Base-by-base conservation (phyloP, 1,139 yeast species). In the Saccharomycopsis phalli region DNA sequence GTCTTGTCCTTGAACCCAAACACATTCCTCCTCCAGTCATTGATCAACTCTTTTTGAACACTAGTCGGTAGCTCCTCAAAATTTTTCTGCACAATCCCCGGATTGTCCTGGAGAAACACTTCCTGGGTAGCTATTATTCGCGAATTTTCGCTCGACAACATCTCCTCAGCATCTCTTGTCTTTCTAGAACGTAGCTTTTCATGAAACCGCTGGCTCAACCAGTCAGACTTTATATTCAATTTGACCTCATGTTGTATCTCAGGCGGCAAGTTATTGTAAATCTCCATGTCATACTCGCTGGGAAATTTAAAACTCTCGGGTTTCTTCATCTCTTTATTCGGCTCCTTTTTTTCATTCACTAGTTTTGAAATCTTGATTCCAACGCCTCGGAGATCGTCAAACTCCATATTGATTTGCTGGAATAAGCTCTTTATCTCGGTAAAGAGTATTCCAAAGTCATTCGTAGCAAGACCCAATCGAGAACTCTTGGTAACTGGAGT, bases 361-460 rank as follows among this genome's bases (percentile, higher is more conserved):
- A 84, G 61, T 49, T 71, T 74, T 6, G 70, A 66, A 59, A 86
- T 65, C 29, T 77, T 81, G 0, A 88, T 65, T 0, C 94, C 81
- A 2, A 88, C 59, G 0, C 97, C 97, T 41, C 97, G 62, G 11
- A 88, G 59, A 37, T 84, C 95, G 4, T 54, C 54, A 0, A 84
- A 77, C 0, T 81, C 79, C 36, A 82, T 68, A 28, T 71, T 23
- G 28, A 82, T 48, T 49, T 69, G 63, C 41, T 84, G 60, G 47
- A 72, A 71, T 20, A 82, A 54, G 5, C 74, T 65, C 49, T 76
- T 74, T 10, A 78, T 58, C 52, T 80, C 86, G 2, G 77, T 66
- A 0, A 79, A 72, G 2, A 88, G 59, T 4, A 73, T 57, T 0
- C 83, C 83, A 52, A 66, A 53, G 38, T 79, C 83, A 51, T 74